phyloP scores from a whole-genome alignment of 495 filamentous ascomycete genomes.

The Hyaloscypha variabilis region DNA sequence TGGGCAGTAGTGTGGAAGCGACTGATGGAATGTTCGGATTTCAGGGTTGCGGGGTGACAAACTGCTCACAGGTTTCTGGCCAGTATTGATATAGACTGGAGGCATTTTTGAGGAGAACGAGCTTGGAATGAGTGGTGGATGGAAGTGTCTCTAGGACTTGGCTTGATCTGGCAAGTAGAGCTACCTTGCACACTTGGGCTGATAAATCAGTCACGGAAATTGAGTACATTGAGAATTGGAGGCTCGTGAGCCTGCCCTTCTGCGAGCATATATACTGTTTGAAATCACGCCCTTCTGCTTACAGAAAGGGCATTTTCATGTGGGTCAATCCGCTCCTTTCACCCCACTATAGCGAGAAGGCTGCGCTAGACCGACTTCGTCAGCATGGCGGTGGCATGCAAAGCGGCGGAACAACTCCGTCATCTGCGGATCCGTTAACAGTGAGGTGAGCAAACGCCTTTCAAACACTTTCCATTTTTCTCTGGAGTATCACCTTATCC shows the following conservation, averaged over 20 bases:
- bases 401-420: background rate
- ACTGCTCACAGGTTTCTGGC: background rate
- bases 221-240: too few relatives aligned
- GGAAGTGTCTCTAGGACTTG: background rate
- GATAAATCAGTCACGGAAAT: too few relatives aligned
- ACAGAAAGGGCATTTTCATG: too few relatives aligned
- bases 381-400: background rate
- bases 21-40: slow-evolving; percentile 48
- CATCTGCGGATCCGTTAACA: background rate
- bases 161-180: background rate
- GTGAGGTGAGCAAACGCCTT: background rate
- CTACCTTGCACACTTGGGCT: too few relatives aligned
- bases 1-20: slow-evolving; percentile 48
- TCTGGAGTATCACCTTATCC: background rate
- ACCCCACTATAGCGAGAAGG: background rate
- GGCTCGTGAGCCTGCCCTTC: too few relatives aligned
- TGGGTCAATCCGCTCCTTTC: too few relatives aligned
- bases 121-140: background rate
- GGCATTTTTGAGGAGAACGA: background rate
- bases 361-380: background rate
- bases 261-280: too few relatives aligned
- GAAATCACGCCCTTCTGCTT: too few relatives aligned
- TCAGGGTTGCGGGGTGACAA: background rate
- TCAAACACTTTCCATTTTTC: background rate
- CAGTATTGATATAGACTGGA: slow-evolving; percentile 4